These are phyloP conservation scores for Colletotrichum filicis DNA, from an alignment of 2,329 filamentous ascomycete species.

Conservation along the genomic window DNA sequence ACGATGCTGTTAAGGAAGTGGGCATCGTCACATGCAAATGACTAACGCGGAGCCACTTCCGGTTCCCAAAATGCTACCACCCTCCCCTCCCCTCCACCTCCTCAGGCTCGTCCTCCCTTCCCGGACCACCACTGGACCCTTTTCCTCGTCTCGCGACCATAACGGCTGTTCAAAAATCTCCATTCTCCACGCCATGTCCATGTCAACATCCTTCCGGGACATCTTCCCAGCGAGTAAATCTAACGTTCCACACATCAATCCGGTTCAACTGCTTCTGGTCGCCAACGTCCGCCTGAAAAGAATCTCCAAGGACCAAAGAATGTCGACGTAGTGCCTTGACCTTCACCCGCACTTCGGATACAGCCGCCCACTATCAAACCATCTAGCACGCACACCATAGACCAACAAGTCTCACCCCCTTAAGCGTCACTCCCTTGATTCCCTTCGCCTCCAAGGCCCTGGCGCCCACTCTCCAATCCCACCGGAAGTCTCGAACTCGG, in stretches of 20 bases:
- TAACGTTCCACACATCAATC: conserved; percentile 14
- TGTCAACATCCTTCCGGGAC: not conserved
- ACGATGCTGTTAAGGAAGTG: not conserved
- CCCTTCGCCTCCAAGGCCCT: not conserved
- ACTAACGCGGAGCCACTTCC: conserved; percentile 27
- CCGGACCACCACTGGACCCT: not conserved
- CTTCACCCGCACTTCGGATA: not conserved
- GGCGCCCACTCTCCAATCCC: not conserved
- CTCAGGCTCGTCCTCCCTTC: not conserved
- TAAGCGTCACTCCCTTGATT: not conserved
- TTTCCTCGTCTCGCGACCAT: not conserved
- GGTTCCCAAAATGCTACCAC: not conserved
- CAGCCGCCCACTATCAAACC: not conserved
- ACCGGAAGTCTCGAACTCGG: not conserved
- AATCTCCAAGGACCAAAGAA: not conserved
- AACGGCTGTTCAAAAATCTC: conserved; percentile 10
- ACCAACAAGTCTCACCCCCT: not conserved
- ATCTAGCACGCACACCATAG: not conserved
- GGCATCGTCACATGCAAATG: not conserved
- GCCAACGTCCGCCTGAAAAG: not conserved
- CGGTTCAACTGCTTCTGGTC: not conserved
- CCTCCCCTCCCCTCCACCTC: not conserved
- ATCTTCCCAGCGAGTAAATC: conserved; percentile 11
- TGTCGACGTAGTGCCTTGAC: not conserved
- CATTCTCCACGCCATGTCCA: conserved; percentile 24